Evolutionary conservation across 2,329 filamentous ascomycete species (phyloP), one percentile per base, ranked within the genome.

Genomic region (Ophiocordyceps camponoti-saundersi): DNA sequence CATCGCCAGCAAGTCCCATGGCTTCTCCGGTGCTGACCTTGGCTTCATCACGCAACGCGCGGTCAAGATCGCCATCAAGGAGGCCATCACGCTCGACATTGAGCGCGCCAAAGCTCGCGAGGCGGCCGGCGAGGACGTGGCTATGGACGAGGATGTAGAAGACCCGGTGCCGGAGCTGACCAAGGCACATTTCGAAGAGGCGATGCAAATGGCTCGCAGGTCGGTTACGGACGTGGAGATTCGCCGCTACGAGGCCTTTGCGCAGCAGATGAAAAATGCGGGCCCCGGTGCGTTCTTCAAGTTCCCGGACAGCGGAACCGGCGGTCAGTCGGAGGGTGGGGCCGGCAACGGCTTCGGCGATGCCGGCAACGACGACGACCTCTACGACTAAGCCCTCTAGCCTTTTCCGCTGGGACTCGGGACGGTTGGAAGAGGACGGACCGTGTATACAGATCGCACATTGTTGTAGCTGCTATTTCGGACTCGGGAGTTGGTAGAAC

Each of bases 31-130:
- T 89, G 92, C 92, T 61, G 92, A 98, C 84, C 77, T 98, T 64
- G 92, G 92, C 52, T 98, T 96, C 73, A 89, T 98, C 63, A 95
- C 92, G 22, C 92, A 98, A 73, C 88, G 92, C 65, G 92, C 92
- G 47, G 92, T 95, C 74, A 98, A 98, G 80, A 82, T 96, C 60
- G 92, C 92, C 57, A 98, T 98, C 73, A 98, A 98, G 78, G 82
- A 98, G 72, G 81, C 90, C 29, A 98, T 98, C 58, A 72, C 80
- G 18, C 63, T 75, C 44, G 90, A 96, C 51, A 96, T 98, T 56
- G 85, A 94, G 69, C 85, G 86, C 56, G 73, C 75, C 61, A 95
- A 94, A 79, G 82, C 83, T 59, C 87, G 85, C 48, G 90, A 95
- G 70, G 89, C 84, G 52, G 75, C 82, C 55, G 86, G 85, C 50